Evolutionary conservation across 1,139 yeast species (phyloP).

Genomic region (Hemisphaericaspora subhashii): DNA sequence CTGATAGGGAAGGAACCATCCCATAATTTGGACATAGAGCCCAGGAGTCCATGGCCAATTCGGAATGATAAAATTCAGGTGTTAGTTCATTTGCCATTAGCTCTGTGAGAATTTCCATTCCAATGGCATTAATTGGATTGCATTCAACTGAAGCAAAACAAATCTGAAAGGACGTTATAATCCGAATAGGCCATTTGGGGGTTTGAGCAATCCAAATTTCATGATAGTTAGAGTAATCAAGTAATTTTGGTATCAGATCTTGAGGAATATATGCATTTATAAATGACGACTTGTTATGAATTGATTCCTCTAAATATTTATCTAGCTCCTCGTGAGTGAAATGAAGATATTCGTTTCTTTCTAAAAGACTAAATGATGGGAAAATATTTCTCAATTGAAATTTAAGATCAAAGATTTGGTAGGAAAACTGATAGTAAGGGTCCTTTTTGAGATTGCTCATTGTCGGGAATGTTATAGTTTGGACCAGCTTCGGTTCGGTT

Average conservation of each 20-base stretch:
- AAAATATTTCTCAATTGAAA: background rate
- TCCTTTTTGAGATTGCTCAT: conserved; percentile 12
- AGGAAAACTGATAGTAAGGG: conserved; percentile 20
- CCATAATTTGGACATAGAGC: conserved; percentile 50
- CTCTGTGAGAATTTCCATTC: conserved; percentile 51
- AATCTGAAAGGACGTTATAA: conserved; percentile 44
- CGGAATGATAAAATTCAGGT: conserved; percentile 48
- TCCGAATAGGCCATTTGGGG: conserved; percentile 25
- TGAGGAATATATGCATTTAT: background rate
- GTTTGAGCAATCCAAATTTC: conserved; percentile 51
- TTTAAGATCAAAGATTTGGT: conserved; percentile 15
- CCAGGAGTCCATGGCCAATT: conserved; percentile 54
- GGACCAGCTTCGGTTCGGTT: conserved; percentile 4
- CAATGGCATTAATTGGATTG: conserved; percentile 34
- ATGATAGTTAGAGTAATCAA: conserved; percentile 19
- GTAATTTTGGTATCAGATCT: conserved; percentile 15
- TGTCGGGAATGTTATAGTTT: background rate
- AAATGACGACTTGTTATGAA: background rate
- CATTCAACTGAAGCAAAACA: conserved; percentile 24
- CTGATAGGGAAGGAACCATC: conserved; percentile 48
- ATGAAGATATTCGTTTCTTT: conserved; percentile 9
- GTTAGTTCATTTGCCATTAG: conserved; percentile 40
- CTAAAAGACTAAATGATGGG: conserved; percentile 9
- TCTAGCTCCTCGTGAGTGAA: conserved; percentile 12
- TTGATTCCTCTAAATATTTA: conserved; percentile 10